Conservation (phyloP, 495 filamentous ascomycete genomes). For the Parachaetomium inaequale region DNA sequence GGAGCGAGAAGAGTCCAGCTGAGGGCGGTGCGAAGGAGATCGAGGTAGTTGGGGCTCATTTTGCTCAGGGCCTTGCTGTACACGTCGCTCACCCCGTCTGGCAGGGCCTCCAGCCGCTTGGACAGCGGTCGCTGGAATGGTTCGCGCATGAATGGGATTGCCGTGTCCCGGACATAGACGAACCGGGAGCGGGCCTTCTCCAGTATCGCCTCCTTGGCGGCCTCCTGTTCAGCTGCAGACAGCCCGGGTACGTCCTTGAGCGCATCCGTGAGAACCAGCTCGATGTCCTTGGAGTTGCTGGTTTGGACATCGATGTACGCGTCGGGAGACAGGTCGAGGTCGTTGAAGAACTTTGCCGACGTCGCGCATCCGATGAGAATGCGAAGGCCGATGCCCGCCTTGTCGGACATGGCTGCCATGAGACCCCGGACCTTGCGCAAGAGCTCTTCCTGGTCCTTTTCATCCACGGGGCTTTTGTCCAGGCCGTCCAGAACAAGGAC, state of each 20-base stretch:
- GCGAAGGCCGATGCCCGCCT: slow-evolving; percentile 8
- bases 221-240: slow-evolving; percentile 20
- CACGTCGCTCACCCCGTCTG: slow-evolving; percentile 21
- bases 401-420: background rate
- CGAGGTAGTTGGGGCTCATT: slow-evolving; percentile 29
- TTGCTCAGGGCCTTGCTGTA: slow-evolving; percentile 22
- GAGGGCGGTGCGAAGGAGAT: slow-evolving; percentile 25
- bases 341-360: slow-evolving; percentile 11
- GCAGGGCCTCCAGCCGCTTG: slow-evolving; percentile 20
- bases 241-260: slow-evolving; percentile 22
- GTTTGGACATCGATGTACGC: slow-evolving; percentile 15
- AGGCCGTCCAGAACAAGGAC: slow-evolving; percentile 26
- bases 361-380: slow-evolving; percentile 20
- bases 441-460: slow-evolving; percentile 21
- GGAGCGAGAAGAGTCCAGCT: slow-evolving; percentile 23
- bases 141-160: slow-evolving; percentile 27
- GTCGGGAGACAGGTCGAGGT: background rate
- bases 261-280: slow-evolving; percentile 3
- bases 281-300: slow-evolving; percentile 18
- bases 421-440: slow-evolving; percentile 14
- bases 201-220: slow-evolving; percentile 19
- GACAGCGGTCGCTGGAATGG: slow-evolving; percentile 27
- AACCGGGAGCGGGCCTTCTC: slow-evolving; percentile 24
- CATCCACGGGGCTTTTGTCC: slow-evolving; percentile 14
- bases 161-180: slow-evolving; percentile 20